A percentile compares a stretch with the other conserved stretches of the same genome.
Conservation (phyloP, 2,329 filamentous ascomycete genomes). For the Xylaria multiplex region DNA sequence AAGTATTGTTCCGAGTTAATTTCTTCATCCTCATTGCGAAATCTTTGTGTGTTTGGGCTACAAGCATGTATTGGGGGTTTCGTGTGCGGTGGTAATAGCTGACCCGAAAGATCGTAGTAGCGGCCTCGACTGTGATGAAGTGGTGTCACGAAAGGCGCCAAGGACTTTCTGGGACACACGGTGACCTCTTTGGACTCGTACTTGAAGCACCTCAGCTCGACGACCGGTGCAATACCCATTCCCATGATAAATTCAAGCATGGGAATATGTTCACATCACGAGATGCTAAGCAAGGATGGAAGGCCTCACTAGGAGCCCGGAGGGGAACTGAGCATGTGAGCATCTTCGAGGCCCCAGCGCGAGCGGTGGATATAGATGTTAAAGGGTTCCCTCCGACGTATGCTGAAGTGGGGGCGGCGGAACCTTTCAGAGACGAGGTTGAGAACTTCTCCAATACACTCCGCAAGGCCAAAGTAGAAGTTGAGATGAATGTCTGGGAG, state of each 20-base stretch:
- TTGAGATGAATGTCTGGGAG: slow-evolving; percentile 25
- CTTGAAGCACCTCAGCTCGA: slow-evolving; percentile 39
- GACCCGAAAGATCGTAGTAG: slow-evolving; percentile 21
- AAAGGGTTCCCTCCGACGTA: slow-evolving; percentile 34
- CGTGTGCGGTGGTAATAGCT: neutral
- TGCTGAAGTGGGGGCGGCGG: slow-evolving; percentile 33
- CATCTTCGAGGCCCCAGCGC: slow-evolving; percentile 37
- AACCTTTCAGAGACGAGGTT: slow-evolving; percentile 37
- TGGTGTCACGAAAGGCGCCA: slow-evolving; percentile 33
- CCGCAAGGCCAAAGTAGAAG: slow-evolving; percentile 30
- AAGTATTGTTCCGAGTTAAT: slow-evolving; percentile 8
- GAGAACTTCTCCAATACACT: slow-evolving; percentile 27
- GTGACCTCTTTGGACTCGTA: slow-evolving; percentile 30
- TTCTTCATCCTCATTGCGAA: neutral
- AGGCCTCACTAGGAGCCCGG: slow-evolving; percentile 30
- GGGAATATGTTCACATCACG: slow-evolving; percentile 38
- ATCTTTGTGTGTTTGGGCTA: neutral
- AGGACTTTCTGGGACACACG: slow-evolving; percentile 6
- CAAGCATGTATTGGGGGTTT: neutral
- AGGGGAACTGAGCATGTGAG: slow-evolving; percentile 28
- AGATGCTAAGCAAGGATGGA: slow-evolving; percentile 34
- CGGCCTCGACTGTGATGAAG: slow-evolving; percentile 33
- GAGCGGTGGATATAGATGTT: slow-evolving; percentile 30
- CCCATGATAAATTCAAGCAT: slow-evolving; percentile 32
- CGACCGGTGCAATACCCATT: slow-evolving; percentile 35